These are phyloP conservation scores for Filosporella fistucella DNA, from an alignment of 495 filamentous ascomycete species.

Conservation along the genomic window DNA sequence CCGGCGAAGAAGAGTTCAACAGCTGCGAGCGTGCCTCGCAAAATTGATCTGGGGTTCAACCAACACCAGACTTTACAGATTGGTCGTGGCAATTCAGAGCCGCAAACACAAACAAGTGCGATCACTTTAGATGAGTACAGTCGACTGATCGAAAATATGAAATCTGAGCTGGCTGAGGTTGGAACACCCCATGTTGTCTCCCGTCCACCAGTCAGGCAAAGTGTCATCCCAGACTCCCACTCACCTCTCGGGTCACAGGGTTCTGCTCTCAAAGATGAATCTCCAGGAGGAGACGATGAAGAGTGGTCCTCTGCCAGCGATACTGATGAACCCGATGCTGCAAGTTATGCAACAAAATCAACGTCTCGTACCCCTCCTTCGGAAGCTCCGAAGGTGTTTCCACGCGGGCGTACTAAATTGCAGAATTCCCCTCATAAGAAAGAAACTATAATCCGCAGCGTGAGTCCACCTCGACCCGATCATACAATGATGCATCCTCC, in stretches of 20 bases:
- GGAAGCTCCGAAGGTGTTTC: slow-evolving; percentile 1
- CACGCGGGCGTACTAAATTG: background rate
- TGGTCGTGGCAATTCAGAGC: slow-evolving; percentile 7
- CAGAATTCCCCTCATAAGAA: background rate
- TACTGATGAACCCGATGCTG: slow-evolving; percentile 9
- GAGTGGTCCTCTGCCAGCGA: slow-evolving; percentile 22
- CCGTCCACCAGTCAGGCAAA: background rate
- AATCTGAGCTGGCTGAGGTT: slow-evolving; percentile 32
- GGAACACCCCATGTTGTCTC: slow-evolving; percentile 11
- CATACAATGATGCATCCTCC: too few species aligned
- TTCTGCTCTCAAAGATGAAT: too few species aligned
- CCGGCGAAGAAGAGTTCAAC: slow-evolving; percentile 18
- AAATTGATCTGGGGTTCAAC: slow-evolving; percentile 43
- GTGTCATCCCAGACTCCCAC: background rate
- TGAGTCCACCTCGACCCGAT: background rate
- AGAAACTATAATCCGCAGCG: background rate
- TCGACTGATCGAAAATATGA: slow-evolving; percentile 36
- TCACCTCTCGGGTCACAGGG: background rate
- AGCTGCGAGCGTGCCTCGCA: background rate
- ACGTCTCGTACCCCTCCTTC: slow-evolving; percentile 13
- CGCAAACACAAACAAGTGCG: background rate
- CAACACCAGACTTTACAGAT: slow-evolving; percentile 33
- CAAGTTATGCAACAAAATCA: slow-evolving; percentile 12
- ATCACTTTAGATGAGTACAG: slow-evolving; percentile 33
- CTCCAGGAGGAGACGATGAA: slow-evolving; percentile 9